Base-by-base conservation (phyloP, 192 early-diverging fungal species). In the Backusella morwellensis region DNA sequence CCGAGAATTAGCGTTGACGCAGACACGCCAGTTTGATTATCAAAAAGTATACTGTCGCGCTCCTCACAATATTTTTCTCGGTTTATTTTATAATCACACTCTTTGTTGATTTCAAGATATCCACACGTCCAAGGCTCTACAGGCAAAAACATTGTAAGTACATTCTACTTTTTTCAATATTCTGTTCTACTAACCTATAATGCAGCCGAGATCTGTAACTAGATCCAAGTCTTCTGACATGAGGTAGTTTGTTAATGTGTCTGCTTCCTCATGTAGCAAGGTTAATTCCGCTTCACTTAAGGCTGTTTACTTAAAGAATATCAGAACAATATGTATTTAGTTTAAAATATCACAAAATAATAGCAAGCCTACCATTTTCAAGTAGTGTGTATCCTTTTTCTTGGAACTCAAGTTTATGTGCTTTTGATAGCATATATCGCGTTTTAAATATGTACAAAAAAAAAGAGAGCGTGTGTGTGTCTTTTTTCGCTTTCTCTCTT, bases 101-200 rank as follows among this genome's bases (percentile, higher is more conserved):
- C 29, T 41, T n/a, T 21, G 12, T 15, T 47, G 11, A 52, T 40
- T 47, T 84, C 78, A 47, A 80, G 52, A 66, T 80, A 80, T 19
- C 76, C 82, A 75, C 79, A 78, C 17, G 73, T 63, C 32, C 78
- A 73, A 6, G 82, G 79, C 41, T 84, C 82, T 80, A 50, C 32
- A 68, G 15, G 15, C 15, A 14, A n/a, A 50, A 50, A 7, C 17
- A 50, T 6, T 50, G 9, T 50, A 50, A n/a, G 47, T 0, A 6
- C 4, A 36, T 3, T 56, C 21, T 63, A 66, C 19, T 75, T 29
- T 67, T 42, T 26, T 66, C 38, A 12, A 0, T 38, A 41, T 71
- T 77, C 11, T 7, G 6, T 23, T 14, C 6, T 41, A 68, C 6
- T 6, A 72, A 44, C 82, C 82, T 66, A 84, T 68, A 52, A 84